Evolutionary conservation across 2,329 filamentous ascomycete species (phyloP).

Genomic region (Colletotrichum tropicale): DNA sequence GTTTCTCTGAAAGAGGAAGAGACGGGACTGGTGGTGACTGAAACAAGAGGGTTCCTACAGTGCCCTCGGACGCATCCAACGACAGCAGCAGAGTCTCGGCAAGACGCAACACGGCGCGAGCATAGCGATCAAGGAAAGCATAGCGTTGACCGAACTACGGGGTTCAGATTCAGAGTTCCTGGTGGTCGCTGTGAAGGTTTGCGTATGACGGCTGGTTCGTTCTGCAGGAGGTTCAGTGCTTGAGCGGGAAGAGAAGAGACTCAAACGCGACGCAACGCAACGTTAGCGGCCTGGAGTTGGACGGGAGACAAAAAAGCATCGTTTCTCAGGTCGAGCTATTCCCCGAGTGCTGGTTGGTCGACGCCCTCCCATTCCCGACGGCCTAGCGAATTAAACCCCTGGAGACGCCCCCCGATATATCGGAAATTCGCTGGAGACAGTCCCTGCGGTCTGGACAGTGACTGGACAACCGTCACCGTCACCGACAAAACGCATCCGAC

Average conservation of each 20-base stretch:
- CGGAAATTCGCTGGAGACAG: slow-evolving; percentile 17
- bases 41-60: slow-evolving; percentile 2
- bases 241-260: background rate
- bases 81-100: slow-evolving; percentile 1
- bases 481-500: background rate
- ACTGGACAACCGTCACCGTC: slow-evolving; percentile 21
- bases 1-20: background rate
- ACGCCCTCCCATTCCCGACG: background rate
- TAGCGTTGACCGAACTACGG: slow-evolving; percentile 12
- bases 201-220: background rate
- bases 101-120: background rate
- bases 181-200: background rate
- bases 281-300: background rate
- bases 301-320: background rate
- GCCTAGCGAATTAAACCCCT: slow-evolving; percentile 5
- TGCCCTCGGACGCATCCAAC: slow-evolving; percentile 12
- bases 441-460: background rate
- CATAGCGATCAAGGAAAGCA: slow-evolving; percentile 3
- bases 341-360: slow-evolving; percentile 8
- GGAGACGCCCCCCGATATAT: slow-evolving; percentile 16
- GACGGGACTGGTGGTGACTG: background rate
- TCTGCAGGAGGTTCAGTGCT: background rate
- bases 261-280: background rate
- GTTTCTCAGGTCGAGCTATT: background rate
- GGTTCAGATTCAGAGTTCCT: background rate